Evolutionary conservation across 345 rosid species (phyloP).

Genomic region (Bruguiera sexangula): DNA sequence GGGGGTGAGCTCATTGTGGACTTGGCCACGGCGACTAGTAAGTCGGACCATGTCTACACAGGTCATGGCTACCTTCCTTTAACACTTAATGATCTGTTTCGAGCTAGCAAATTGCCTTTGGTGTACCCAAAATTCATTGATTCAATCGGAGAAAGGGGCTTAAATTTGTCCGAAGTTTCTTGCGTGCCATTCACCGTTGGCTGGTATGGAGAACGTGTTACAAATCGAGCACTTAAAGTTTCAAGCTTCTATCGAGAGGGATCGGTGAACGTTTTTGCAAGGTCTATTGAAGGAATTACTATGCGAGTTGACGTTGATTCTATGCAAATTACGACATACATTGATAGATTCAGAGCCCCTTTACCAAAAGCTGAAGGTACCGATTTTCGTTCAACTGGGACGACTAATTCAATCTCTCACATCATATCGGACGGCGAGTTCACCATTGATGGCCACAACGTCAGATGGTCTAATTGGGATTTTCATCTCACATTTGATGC

Average conservation of each 20-base stretch:
- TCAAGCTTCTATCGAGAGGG: constrained; percentile 49
- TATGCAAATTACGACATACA: constrained; percentile 48
- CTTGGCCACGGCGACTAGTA: constrained; percentile 29
- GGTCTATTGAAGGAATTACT: constrained; percentile 65
- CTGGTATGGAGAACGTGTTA: constrained; percentile 59
- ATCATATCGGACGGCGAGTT: constrained; percentile 40
- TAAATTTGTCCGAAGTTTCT: constrained; percentile 61
- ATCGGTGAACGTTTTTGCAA: constrained; percentile 58
- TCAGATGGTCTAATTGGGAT: constrained; percentile 69
- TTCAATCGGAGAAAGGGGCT: constrained; percentile 39
- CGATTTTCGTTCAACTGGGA: constrained; percentile 43
- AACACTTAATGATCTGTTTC: constrained; percentile 46
- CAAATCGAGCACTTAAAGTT: constrained; percentile 44
- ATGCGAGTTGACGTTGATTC: constrained; percentile 52
- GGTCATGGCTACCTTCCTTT: constrained; percentile 66
- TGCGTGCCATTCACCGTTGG: constrained; percentile 69
- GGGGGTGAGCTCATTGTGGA: constrained; percentile 52
- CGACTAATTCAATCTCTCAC: constrained; percentile 31
- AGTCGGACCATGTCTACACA: constrained; percentile 31
- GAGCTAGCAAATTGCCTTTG: constrained; percentile 48
- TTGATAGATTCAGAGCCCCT: constrained; percentile 48
- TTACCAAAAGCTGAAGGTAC: constrained; percentile 69
- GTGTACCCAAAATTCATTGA: constrained; percentile 40
- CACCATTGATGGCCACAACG: constrained; percentile 33
- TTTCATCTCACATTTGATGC: constrained; percentile 68